Base-by-base conservation (phyloP, 768 basidiomycete species). In the Agrocybe chaxingu region DNA sequence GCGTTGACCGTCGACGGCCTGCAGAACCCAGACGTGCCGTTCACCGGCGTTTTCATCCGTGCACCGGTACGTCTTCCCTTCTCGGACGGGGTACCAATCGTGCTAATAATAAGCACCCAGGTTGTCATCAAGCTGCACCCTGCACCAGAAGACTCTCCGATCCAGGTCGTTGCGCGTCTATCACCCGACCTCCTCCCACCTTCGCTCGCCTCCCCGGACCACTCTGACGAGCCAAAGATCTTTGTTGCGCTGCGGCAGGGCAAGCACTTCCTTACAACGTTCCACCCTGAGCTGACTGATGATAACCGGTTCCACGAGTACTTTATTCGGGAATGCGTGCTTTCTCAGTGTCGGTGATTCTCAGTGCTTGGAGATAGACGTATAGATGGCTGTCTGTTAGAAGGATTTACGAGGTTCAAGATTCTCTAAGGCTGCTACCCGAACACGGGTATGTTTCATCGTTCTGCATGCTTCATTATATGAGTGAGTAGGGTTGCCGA, bases 281-380 rank as follows among this genome's bases (percentile, higher is more conserved):
- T 97, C 71, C 96, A 98, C 62, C 96, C 95, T 0, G 96, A 98
- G 66, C 73, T 98, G 40, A 94, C 91, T 18, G 75, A 77, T 50
- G 96, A 98, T 61, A 69, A 80, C 51, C 82, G 95, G 35, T 91
- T 98, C 62, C 95, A 97, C 66, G 89, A 96, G 53, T 96, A 89
- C 65, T 98, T 96, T 62, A 75, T 96, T 37, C 75, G 74, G 48
- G 78, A 84, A 59, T 92, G 89, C 59, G 88, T 94, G 7, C 52
- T 83, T 3, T 54, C 67, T 38, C 24, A 24, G 24, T 24, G 24
- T 5, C 24, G 24, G 24, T 24, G 24, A 24, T 24, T 24, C 24
- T 24, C 5, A 5, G 24, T 24, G 24, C 24, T 3, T 1, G 24
- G 3, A 24, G 24, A 24, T 24, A 24, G 24, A 24, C 5, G 24